Evolutionary conservation across 2,329 filamentous ascomycete species (phyloP).

Genomic region (Colletotrichum sp.): DNA sequence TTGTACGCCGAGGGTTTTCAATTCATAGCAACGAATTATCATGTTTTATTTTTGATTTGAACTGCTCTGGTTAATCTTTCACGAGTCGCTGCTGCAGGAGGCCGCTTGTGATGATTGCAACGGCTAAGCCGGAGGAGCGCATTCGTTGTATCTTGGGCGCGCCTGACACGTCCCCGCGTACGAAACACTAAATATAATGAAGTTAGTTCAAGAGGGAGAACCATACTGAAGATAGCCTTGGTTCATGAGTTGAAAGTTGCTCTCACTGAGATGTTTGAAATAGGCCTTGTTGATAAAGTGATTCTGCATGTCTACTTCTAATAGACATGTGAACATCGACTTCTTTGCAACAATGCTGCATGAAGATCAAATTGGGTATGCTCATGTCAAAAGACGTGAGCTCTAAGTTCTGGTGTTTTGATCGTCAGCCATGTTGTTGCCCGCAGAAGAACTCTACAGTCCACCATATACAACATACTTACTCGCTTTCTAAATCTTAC

Average conservation of each 20-base stretch:
- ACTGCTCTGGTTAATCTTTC: background rate
- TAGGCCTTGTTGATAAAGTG: background rate
- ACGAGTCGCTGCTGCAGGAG: background rate
- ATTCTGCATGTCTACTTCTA: background rate
- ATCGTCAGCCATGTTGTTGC: too few species aligned
- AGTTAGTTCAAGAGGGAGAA: background rate
- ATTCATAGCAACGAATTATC: accelerated
- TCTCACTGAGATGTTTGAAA: background rate
- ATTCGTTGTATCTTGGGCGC: background rate
- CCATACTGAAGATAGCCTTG: background rate
- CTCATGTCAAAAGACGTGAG: too few species aligned
- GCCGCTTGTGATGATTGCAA: background rate
- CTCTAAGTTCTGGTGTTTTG: too few species aligned
- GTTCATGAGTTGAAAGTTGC: background rate
- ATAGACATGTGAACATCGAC: background rate
- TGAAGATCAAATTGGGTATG: background rate
- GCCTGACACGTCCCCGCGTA: background rate
- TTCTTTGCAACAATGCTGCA: background rate
- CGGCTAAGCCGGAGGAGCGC: background rate
- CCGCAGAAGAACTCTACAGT: accelerated
- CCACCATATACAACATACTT: too few species aligned
- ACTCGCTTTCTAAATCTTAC: too few species aligned
- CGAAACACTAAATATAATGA: too few species aligned
- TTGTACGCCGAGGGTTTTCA: background rate
- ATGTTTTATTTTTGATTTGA: background rate